Evolutionary conservation across 2,329 filamentous ascomycete species (phyloP).

Genomic region (Thielaviopsis populi): DNA sequence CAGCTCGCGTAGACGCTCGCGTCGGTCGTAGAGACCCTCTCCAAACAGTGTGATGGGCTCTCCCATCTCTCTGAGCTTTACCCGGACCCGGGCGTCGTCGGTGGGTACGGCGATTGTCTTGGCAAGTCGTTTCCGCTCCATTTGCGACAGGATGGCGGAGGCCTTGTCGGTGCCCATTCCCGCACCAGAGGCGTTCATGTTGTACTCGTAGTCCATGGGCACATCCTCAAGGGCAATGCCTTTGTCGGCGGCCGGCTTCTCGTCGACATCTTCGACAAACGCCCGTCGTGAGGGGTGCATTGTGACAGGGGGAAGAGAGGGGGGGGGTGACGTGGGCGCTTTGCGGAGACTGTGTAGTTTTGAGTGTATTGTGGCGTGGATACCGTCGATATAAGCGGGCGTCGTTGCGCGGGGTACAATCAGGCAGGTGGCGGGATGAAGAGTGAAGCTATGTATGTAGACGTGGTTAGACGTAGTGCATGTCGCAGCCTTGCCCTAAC

Average conservation of each 20-base stretch:
- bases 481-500: neutral
- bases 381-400: neutral
- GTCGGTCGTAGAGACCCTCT: conserved; percentile 69
- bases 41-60: conserved; percentile 91
- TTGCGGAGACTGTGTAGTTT: neutral
- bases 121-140: conserved; percentile 78
- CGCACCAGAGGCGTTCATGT: conserved; percentile 48
- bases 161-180: conserved; percentile 68
- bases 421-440: neutral
- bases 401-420: neutral
- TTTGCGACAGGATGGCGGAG: conserved; percentile 71
- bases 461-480: too few species aligned
- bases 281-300: conserved; percentile 85
- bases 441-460: neutral
- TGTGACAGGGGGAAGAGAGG: conserved; percentile 25
- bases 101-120: conserved; percentile 86
- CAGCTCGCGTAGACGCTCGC: conserved; percentile 73
- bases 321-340: neutral
- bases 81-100: conserved; percentile 74
- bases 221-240: conserved; percentile 35
- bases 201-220: conserved; percentile 66
- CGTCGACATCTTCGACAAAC: conserved; percentile 73
- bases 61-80: conserved; percentile 68
- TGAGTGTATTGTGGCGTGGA: neutral
- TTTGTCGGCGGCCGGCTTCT: conserved; percentile 28